A percentile compares a stretch with the other conserved stretches of the same genome.
phyloP scores from a whole-genome alignment of 169 alveolate genomes.

The Hepatocystis sp. region DNA sequence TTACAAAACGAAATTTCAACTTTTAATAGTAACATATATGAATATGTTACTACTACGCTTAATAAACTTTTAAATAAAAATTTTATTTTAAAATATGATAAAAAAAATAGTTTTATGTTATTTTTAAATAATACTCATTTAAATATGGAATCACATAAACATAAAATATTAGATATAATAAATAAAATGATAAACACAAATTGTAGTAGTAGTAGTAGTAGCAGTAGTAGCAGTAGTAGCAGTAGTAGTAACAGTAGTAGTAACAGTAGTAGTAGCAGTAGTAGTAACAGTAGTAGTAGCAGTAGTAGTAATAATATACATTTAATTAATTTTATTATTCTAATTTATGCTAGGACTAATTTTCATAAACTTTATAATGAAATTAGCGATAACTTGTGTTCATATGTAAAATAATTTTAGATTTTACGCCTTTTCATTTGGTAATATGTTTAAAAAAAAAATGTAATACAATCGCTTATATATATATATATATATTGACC shows the following conservation, averaged over 20 bases:
- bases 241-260: too few relatives aligned
- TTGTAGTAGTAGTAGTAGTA: too few relatives aligned
- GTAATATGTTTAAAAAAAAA: too few relatives aligned
- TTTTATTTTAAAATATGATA: constrained; percentile 14
- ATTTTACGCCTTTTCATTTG: too few relatives aligned
- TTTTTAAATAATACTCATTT: constrained; percentile 5
- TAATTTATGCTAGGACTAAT: constrained; percentile 7
- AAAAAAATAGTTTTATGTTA: constrained; percentile 2
- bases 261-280: too few relatives aligned
- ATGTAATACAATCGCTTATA: too few relatives aligned
- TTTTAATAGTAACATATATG: constrained; percentile 3
- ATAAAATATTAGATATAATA: background rate
- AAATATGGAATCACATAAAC: background rate
- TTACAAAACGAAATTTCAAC: background rate
- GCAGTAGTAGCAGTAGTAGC: too few relatives aligned
- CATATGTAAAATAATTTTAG: too few relatives aligned
- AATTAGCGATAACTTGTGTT: constrained; percentile 20
- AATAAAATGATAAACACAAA: constrained; percentile 6
- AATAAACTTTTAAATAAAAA: background rate
- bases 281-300: too few relatives aligned
- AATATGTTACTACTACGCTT: constrained; percentile 1
- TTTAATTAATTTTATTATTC: constrained; percentile 28
- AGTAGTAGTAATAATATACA: too few relatives aligned
- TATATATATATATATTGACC: too few relatives aligned
- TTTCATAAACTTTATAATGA: constrained; percentile 13